Evolutionary conservation across 441 rosid genomes (phyloP).

Genomic region (Biscutella auriculata): DNA sequence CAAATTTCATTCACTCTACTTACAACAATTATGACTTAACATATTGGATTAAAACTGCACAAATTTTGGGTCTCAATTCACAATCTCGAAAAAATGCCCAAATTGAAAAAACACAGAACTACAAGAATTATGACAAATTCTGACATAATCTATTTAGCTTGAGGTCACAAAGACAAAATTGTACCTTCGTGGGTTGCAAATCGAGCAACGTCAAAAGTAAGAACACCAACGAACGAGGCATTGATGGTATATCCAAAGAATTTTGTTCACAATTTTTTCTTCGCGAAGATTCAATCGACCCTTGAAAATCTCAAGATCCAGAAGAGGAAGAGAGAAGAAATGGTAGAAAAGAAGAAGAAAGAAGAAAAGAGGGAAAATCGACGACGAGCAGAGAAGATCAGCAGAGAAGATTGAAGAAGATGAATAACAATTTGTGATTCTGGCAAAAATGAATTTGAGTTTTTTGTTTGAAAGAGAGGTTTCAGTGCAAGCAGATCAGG

Average conservation of each 20-base stretch:
- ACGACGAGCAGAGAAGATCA: too few relatives aligned
- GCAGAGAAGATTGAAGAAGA: too few relatives aligned
- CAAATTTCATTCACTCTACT: not conserved
- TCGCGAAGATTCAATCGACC: not conserved
- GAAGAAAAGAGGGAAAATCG: too few relatives aligned
- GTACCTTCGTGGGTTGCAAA: slow-evolving; percentile 10
- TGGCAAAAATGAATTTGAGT: too few relatives aligned
- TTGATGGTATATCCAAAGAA: not conserved
- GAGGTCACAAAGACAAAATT: not conserved
- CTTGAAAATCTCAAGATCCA: not conserved
- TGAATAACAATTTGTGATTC: too few relatives aligned
- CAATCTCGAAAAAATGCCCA: not conserved
- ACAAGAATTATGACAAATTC: too few relatives aligned
- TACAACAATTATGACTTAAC: not conserved
- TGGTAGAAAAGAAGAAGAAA: not conserved
- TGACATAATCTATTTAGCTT: too few relatives aligned
- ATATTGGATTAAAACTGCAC: not conserved
- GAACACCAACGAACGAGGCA: not conserved
- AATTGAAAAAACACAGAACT: not conserved
- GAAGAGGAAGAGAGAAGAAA: not conserved
- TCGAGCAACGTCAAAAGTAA: not conserved
- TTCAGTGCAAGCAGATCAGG: too few relatives aligned
- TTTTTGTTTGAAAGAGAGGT: too few relatives aligned
- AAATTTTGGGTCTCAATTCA: too few relatives aligned
- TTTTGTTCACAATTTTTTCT: not conserved